Evolutionary conservation across 2,329 filamentous ascomycete species (phyloP).

Genomic region (Rutstroemia sp.): DNA sequence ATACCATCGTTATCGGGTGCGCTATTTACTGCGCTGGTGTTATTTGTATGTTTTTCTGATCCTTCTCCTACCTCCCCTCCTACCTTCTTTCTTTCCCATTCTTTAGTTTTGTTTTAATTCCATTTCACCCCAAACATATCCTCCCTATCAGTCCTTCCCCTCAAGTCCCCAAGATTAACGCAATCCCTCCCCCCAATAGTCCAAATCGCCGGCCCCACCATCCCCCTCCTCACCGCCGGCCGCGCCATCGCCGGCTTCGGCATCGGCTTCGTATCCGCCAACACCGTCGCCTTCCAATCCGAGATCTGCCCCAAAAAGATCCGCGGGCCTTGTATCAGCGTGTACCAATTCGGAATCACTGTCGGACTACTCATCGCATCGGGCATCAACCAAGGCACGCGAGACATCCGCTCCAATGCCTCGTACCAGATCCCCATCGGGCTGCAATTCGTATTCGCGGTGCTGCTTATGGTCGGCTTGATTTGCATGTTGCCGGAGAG

Average conservation of each 20-base stretch:
- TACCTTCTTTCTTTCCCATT: no score
- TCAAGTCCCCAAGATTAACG: no score
- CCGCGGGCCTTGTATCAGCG: constrained; percentile 66
- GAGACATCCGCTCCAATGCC: constrained; percentile 51
- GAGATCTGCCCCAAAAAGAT: constrained; percentile 55
- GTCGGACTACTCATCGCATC: constrained; percentile 69
- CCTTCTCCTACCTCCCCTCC: no score
- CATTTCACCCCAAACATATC: no score
- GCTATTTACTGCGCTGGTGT: constrained; percentile 21
- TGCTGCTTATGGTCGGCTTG: no score
- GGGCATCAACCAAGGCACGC: constrained; percentile 63
- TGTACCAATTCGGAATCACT: constrained; percentile 77
- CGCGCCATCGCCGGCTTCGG: constrained; percentile 69
- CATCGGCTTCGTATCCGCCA: constrained; percentile 72
- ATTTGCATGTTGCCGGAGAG: no score
- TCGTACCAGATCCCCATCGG: constrained; percentile 75
- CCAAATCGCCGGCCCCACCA: constrained; percentile 33
- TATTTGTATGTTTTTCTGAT: no score
- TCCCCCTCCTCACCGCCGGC: constrained; percentile 54
- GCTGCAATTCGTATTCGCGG: constrained; percentile 55
- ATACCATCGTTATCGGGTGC: constrained; percentile 22
- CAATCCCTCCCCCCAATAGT: constrained; percentile 16
- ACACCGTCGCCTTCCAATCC: constrained; percentile 79
- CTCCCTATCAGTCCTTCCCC: no score
- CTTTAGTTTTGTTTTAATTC: no score